Conservation (phyloP, 140 eudicot genomes). For the Oenanthe javanica region DNA sequence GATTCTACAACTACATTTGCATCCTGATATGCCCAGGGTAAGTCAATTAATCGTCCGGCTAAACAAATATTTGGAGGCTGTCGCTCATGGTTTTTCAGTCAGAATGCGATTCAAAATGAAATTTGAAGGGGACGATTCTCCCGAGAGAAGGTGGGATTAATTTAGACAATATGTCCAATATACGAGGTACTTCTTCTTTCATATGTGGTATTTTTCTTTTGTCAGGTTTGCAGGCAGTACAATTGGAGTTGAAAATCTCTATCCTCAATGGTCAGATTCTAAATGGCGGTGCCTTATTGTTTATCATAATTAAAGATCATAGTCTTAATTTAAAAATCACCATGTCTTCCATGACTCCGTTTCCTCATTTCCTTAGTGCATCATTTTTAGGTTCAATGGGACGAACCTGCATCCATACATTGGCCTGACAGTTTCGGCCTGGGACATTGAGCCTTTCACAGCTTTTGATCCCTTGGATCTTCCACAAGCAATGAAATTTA, state of each 20-base stretch:
- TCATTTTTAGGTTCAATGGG: conserved; percentile 47
- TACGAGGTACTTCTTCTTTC: background rate
- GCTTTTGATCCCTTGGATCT: conserved; percentile 30
- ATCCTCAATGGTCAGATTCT: conserved; percentile 46
- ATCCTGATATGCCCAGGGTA: conserved; percentile 30
- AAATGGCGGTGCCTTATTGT: conserved; percentile 60
- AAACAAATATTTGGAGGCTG: conserved; percentile 47
- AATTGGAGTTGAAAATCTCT: conserved; percentile 37
- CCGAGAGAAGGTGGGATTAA: conserved; percentile 45
- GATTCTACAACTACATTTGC: background rate
- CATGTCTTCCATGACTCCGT: background rate
- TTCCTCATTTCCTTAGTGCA: background rate
- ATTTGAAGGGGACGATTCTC: conserved; percentile 57
- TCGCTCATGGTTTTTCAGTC: conserved; percentile 28
- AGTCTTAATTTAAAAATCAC: background rate
- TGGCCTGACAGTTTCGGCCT: conserved; percentile 50
- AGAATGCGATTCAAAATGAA: conserved; percentile 59
- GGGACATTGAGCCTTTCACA: conserved; percentile 48
- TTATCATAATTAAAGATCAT: background rate
- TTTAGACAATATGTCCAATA: background rate
- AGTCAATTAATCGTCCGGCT: conserved; percentile 55
- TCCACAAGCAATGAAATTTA: conserved; percentile 31
- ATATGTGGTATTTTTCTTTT: background rate
- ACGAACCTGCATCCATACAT: conserved; percentile 31
- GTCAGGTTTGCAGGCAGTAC: conserved; percentile 50